Conservation (phyloP, 2,329 filamentous ascomycete genomes). For the Fusarium pseudocircinatum region DNA sequence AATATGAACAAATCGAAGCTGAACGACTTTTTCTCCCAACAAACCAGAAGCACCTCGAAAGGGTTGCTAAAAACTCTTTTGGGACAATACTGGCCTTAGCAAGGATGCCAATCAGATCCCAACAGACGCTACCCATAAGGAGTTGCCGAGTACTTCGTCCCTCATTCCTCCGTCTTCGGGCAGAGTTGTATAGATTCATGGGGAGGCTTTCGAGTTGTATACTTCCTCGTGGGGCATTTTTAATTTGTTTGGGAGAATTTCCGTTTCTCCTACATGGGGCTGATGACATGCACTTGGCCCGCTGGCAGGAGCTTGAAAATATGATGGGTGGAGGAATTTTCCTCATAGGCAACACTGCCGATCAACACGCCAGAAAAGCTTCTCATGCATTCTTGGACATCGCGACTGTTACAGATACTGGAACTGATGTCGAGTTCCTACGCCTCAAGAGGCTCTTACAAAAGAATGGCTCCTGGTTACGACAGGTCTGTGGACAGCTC, state of each 20-base stretch:
- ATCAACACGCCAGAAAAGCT: background rate
- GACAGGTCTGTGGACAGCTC: background rate
- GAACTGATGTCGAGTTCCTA: background rate
- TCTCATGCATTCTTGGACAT: background rate
- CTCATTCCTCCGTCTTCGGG: background rate
- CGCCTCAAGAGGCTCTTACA: background rate
- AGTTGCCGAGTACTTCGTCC: background rate
- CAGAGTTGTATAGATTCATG: background rate
- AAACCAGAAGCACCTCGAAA: background rate
- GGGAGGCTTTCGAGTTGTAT: background rate
- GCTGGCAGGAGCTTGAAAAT: background rate
- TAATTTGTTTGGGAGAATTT: accelerated
- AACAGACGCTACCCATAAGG: background rate
- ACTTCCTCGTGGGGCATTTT: background rate
- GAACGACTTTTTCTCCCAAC: background rate
- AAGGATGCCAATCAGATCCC: background rate
- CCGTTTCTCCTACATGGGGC: background rate
- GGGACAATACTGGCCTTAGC: background rate
- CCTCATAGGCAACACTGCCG: background rate
- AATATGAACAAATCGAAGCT: background rate
- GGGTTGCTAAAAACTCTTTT: background rate
- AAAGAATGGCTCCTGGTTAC: background rate
- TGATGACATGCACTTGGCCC: background rate
- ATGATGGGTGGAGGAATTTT: background rate
- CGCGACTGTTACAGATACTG: background rate